Conservation (phyloP, 2,329 filamentous ascomycete genomes). For the Beauveria medogensis region DNA sequence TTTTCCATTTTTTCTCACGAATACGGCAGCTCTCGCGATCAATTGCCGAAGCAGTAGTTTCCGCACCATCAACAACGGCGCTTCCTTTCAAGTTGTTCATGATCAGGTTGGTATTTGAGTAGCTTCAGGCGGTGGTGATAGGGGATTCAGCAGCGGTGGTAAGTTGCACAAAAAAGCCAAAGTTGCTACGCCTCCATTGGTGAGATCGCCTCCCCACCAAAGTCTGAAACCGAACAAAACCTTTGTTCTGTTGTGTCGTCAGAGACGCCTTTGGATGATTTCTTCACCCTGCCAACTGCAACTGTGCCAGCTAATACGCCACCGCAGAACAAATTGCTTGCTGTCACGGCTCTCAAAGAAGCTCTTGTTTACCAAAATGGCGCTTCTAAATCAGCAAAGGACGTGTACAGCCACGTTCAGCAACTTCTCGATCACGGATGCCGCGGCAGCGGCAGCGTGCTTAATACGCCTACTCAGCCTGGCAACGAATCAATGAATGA, state of each 20-base stretch:
- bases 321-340: slow-evolving; percentile 11
- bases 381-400: slow-evolving; percentile 5
- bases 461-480: neutral
- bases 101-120: no score
- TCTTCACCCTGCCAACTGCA: no score
- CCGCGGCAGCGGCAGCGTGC: neutral
- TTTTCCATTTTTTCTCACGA: slow-evolving; percentile 1
- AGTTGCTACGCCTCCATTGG: no score
- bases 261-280: neutral
- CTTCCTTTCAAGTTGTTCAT: no score
- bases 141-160: neutral
- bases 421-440: slow-evolving; percentile 11
- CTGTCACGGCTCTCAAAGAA: slow-evolving; percentile 10
- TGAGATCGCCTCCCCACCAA: no score
- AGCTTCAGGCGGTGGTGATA: no score
- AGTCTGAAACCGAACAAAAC: neutral
- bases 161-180: neutral
- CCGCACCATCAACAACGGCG: neutral
- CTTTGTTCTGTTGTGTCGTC: neutral
- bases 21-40: slow-evolving; percentile 12
- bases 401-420: slow-evolving; percentile 8
- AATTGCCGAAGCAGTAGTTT: slow-evolving; percentile 13
- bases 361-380: slow-evolving; percentile 10
- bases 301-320: neutral
- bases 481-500: slow-evolving; percentile 11